phyloP scores from a whole-genome alignment of 495 filamentous ascomycete genomes.

The Penicillium odoratum region DNA sequence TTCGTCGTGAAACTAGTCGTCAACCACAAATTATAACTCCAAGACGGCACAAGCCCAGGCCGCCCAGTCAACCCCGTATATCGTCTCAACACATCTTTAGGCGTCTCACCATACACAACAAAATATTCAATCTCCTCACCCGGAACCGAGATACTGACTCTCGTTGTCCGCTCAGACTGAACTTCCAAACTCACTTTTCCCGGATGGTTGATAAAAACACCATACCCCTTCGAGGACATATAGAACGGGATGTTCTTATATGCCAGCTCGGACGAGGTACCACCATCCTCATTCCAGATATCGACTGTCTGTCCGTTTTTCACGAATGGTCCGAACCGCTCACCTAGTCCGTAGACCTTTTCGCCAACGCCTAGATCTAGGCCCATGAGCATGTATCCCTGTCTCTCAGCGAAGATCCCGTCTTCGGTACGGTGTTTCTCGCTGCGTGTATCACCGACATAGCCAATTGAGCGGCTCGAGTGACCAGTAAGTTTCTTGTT shows the following conservation, averaged over 20 bases:
- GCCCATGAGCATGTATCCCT: slow-evolving; percentile 62
- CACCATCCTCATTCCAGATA: slow-evolving; percentile 73
- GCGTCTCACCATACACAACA: slow-evolving; percentile 64
- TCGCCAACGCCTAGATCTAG: slow-evolving; percentile 66
- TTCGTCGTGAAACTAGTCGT: slow-evolving; percentile 70
- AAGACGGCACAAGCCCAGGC: slow-evolving; percentile 60
- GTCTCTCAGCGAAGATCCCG: slow-evolving; percentile 53
- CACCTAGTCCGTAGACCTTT: slow-evolving; percentile 67
- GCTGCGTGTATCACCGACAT: slow-evolving; percentile 53
- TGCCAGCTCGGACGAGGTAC: slow-evolving; percentile 66
- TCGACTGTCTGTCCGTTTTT: slow-evolving; percentile 68
- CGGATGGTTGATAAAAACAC: slow-evolving; percentile 66
- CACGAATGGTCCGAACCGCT: slow-evolving; percentile 69
- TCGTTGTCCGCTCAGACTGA: slow-evolving; percentile 63
- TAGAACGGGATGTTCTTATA: slow-evolving; percentile 78
- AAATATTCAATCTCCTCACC: slow-evolving; percentile 62
- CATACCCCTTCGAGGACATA: slow-evolving; percentile 66
- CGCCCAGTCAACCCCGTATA: slow-evolving; percentile 63
- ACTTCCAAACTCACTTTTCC: slow-evolving; percentile 64
- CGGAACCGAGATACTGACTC: slow-evolving; percentile 63
- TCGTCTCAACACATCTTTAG: slow-evolving; percentile 64
- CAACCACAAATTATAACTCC: slow-evolving; percentile 72
- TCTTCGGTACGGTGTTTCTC: slow-evolving; percentile 49
- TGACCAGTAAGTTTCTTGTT: slow-evolving; percentile 57
- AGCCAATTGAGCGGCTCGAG: slow-evolving; percentile 59